Base-by-base conservation (phyloP, 345 rosid species). In the Durio zibethinus region DNA sequence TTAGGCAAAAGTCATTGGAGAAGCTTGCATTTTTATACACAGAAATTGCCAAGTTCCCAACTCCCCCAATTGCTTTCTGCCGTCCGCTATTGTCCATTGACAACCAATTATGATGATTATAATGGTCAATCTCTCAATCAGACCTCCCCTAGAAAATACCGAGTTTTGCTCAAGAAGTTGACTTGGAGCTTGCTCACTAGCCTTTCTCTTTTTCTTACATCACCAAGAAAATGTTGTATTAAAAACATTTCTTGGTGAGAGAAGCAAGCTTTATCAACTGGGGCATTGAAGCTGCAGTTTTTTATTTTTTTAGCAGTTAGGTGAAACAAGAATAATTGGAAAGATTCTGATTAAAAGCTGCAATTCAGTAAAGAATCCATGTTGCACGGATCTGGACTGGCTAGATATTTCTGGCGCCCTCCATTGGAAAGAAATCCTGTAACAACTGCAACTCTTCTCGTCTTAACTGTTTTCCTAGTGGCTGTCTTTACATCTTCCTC, bases 401-500 rank as follows among this genome's bases (percentile, higher is more conserved):
- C 33, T 9, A 72, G 60, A 40, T 67, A 76, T 7, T 31, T 52
- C 16, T 74, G 76, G 86, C 33, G 52, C 31, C 80, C 74, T 8
- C 63, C 57, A 23, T 20, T 73, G 56, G 76, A 69, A 74, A 80
- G 72, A n/a, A 38, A 73, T 56, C 65, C 74, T 20, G 72, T 56
- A 56, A 75, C 81, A 8, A 64, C 81, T 9, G 66, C 78, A 65
- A 29, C 81, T 63, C 40, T 84, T n/a, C 78, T 83, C 5, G 48
- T 83, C 66, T 61, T 85, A 14, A 7, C 80, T 21, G 57, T 75
- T 2, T 54, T 84, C 63, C 70, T 85, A 33, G 48, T 75, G 14
- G 79, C 75, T 29, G 85, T 78, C 31, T 78, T 80, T 48, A 16
- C 59, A 10, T 77, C 74, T 73, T 76, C 80, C 76, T 72, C 56